These are phyloP conservation scores for Lachnellula occidentalis DNA, from an alignment of 2,329 filamentous ascomycete species.

Conservation along the genomic window DNA sequence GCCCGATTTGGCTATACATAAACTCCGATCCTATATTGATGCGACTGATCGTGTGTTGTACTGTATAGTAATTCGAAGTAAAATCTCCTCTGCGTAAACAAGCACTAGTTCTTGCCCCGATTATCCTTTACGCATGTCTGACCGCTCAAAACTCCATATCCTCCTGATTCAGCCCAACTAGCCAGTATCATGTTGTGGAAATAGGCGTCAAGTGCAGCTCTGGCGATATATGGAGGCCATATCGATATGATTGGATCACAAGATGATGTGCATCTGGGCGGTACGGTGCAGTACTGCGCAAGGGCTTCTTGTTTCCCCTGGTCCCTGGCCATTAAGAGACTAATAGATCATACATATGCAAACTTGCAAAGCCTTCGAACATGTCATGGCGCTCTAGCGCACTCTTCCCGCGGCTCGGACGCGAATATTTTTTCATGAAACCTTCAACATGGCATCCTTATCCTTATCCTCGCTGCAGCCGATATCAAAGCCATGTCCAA, in stretches of 20 bases:
- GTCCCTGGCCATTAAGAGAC: constrained; percentile 3
- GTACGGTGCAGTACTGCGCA: constrained; percentile 7
- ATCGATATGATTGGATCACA: constrained; percentile 4
- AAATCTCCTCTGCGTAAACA: not conserved
- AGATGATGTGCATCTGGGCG: constrained; percentile 22
- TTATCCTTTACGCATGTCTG: not conserved
- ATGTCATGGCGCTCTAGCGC: constrained; percentile 7
- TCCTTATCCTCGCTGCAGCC: constrained; percentile 20
- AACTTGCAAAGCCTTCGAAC: constrained; percentile 6
- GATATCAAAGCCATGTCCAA: constrained; percentile 16
- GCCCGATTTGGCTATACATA: constrained; percentile 11
- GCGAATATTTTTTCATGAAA: constrained; percentile 17
- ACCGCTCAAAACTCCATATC: not conserved
- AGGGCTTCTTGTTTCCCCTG: constrained; percentile 11
- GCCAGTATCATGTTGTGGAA: not conserved
- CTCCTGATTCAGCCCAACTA: not conserved
- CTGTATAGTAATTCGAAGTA: not conserved
- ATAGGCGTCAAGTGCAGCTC: not conserved
- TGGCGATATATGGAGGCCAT: constrained; percentile 7
- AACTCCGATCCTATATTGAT: constrained; percentile 2
- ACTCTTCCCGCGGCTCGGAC: constrained; percentile 7
- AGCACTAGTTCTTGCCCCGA: not conserved
- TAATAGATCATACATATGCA: not conserved
- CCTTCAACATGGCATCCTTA: constrained; percentile 18
- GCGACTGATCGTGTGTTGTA: constrained; percentile 13